Base-by-base conservation (phyloP, 257 asterid genomes). In the Knoxia roxburghii region DNA sequence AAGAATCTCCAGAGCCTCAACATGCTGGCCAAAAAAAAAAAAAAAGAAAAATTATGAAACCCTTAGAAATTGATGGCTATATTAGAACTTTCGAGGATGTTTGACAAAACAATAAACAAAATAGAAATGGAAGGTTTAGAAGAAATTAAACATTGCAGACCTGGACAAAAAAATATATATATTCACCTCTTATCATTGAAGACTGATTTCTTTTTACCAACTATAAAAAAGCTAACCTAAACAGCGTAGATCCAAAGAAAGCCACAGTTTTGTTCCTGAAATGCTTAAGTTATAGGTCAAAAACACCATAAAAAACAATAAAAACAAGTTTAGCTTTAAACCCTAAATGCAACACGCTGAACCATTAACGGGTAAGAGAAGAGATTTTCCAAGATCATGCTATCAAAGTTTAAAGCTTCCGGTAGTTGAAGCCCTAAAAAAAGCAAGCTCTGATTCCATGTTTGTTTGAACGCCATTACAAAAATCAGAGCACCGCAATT, bases 1-100 rank as follows among this genome's bases (percentile, higher is more conserved):
- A 68, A 94, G 97, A 82, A 94, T 86, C 84, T 90, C 95, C 51
- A 90, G 78, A 49, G 97, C 99, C 76, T 90, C 97, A 66, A 94
- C 97, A 69, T 90, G 95, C 95, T 90, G 85, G 75, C 70, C n/a
- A 72, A 71, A 39, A 68, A 62, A 27, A 62, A 14, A 15, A 40
- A 8, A 72, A 64, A 14, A 15, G 35, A 8, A 72, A 64, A 54
- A 78, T 29, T 21, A 35, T 58, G 9, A 68, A 68, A 72, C 7
- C n/a, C 23, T 23, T 1, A 10, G 43, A 7, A 14, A 17, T 13
- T 30, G 54, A 17, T 61, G 18, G 68, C 43, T 2, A 33, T 32
- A 43, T 46, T 4, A 49, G 26, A 32, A 18, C 57, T 30, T 46
- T 18, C 43, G 13, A 29, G 21, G 26, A 29, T 57, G 46, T 29